phyloP scores from a whole-genome alignment of 78 protist species.

The Tieghemostelium lacteum region DNA sequence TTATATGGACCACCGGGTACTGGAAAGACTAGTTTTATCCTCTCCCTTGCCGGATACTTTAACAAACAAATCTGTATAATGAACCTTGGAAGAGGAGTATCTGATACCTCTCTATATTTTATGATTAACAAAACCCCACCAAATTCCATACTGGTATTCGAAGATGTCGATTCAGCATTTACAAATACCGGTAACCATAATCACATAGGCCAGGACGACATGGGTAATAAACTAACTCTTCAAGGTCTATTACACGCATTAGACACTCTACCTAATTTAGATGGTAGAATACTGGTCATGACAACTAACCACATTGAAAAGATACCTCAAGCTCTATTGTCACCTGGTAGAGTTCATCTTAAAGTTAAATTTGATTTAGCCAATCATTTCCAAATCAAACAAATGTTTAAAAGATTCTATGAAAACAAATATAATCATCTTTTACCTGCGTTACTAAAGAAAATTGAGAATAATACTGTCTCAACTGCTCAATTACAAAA shows the following conservation, averaged over 20 bases:
- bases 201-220: neutral
- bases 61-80: slow-evolving; percentile 50
- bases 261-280: slow-evolving; percentile 85
- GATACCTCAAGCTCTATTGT: slow-evolving; percentile 81
- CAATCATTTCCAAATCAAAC: slow-evolving; percentile 31
- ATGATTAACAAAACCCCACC: slow-evolving; percentile 67
- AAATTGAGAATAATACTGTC: slow-evolving; percentile 23
- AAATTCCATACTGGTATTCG: slow-evolving; percentile 79
- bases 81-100: slow-evolving; percentile 60
- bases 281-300: slow-evolving; percentile 90
- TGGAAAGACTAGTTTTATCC: slow-evolving; percentile 81
- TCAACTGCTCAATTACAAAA: slow-evolving; percentile 87
- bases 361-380: slow-evolving; percentile 65
- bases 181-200: slow-evolving; percentile 1
- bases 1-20: slow-evolving; percentile 88
- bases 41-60: slow-evolving; percentile 50
- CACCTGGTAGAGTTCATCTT: slow-evolving; percentile 89
- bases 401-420: slow-evolving; percentile 70
- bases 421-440: slow-evolving; percentile 1
- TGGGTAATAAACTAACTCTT: slow-evolving; percentile 21
- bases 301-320: slow-evolving; percentile 89
- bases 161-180: slow-evolving; percentile 88
- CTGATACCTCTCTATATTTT: slow-evolving; percentile 45
- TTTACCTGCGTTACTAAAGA: neutral
- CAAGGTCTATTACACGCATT: slow-evolving; percentile 85